Percentiles rank a stretch among this genome's conserved stretches.
phyloP scores from a whole-genome alignment of 306 rosid species.

The Purshia tridentata region DNA sequence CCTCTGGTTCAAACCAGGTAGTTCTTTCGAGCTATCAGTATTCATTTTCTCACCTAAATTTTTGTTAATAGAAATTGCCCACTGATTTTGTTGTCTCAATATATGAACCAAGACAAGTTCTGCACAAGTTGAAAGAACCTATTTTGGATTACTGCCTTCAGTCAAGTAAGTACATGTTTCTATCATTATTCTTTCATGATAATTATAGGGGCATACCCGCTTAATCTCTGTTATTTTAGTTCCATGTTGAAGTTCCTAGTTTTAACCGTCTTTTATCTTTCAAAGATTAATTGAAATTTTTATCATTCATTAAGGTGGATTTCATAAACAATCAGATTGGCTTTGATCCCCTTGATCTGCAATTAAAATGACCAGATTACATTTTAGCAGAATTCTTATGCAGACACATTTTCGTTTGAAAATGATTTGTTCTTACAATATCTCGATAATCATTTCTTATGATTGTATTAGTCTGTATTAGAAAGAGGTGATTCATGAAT shows the following conservation, averaged over 20 bases:
- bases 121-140: constrained; percentile 31
- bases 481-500: no score
- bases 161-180: constrained; percentile 38
- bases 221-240: no score
- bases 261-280: background rate
- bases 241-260: background rate
- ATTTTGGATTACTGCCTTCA: constrained; percentile 32
- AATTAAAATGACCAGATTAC: no score
- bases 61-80: background rate
- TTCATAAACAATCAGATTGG: background rate
- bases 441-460: background rate
- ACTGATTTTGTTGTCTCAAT: background rate
- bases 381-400: no score
- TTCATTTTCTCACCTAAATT: background rate
- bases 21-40: constrained; percentile 18
- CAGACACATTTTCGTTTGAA: no score
- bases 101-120: constrained; percentile 28
- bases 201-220: no score
- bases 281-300: background rate
- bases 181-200: no score
- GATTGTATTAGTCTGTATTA: no score
- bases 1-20: constrained; percentile 40
- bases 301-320: background rate
- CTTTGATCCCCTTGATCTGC: no score
- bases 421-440: no score